Base-by-base conservation (phyloP, 805 yeast genomes). In the Candida qinlingensis region DNA sequence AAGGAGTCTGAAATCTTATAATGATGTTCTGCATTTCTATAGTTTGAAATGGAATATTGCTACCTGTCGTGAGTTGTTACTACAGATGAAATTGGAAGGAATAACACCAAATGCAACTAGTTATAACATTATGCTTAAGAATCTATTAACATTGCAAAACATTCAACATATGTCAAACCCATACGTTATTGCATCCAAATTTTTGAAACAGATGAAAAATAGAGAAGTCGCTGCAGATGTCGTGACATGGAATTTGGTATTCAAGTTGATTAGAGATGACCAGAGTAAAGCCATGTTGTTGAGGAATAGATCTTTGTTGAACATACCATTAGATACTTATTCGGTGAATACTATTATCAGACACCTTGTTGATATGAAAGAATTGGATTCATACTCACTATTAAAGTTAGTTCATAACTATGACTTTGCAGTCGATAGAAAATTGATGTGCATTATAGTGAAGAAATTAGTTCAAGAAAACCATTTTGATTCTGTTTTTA, bases 21-120 rank as follows among this genome's bases (percentile, higher is more conserved):
- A 74, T 51, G 66, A 67, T 49, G 55, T 64, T 12, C 65, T 77
- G 1, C 69, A 64, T 44, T 75, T 63, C 55, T 75, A 66, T 53
- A 60, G 68, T 19, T 50, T 54, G 13, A 64, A 63, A 38, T 61
- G 62, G 50, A 77, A 76, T 56, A 60, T 70, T 41, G 70, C 71
- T 0, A 62, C 72, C 3, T 67, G 75, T 51, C 62, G 71, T 40
- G 72, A 69, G 43, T 55, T 71, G 4, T 60, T 73, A 37, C 61
- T 63, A 1, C 74, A 73, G 52, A 71, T 76, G 75, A 63, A 60
- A 37, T 44, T 61, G 3, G 70, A 65, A 48, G 56, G 60, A 2
- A 45, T 64, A 11, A 34, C 40, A 7, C 73, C 73, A 13, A 67
- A 69, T 49, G 61, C 71, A 4, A 61, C 58, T 3, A 73, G 76